These are phyloP conservation scores for Malus sieversii DNA, from an alignment of 306 rosid species.

Conservation along the genomic window DNA sequence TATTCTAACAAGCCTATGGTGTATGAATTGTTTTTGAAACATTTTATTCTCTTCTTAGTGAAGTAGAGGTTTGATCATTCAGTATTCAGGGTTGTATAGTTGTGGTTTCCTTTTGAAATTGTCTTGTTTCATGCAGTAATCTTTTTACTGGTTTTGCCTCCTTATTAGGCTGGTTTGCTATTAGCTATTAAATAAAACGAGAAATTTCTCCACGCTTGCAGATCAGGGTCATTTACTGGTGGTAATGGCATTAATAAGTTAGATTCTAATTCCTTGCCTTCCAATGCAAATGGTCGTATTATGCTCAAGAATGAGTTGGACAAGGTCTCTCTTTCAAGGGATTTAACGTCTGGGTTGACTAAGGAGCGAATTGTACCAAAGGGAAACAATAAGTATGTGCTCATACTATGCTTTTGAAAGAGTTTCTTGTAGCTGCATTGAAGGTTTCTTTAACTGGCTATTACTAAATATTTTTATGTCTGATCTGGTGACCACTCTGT, in stretches of 20 bases:
- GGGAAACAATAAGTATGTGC: constrained; percentile 60
- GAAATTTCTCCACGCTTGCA: constrained; percentile 27
- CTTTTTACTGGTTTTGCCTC: neutral
- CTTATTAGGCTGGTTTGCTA: neutral
- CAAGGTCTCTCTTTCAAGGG: constrained; percentile 47
- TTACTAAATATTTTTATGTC: neutral
- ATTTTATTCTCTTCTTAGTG: neutral
- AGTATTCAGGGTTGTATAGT: neutral
- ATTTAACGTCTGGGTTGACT: constrained; percentile 41
- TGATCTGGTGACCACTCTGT: neutral
- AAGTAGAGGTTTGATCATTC: neutral
- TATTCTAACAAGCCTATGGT: neutral
- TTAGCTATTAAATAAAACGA: constrained; percentile 1
- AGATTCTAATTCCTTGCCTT: constrained; percentile 44
- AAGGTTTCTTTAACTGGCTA: neutral
- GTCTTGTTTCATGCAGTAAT: neutral
- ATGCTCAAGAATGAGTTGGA: constrained; percentile 50
- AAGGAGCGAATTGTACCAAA: constrained; percentile 42
- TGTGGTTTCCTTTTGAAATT: neutral
- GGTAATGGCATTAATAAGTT: constrained; percentile 36
- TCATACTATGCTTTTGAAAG: constrained; percentile 6
- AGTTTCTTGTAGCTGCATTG: neutral
- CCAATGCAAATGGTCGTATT: constrained; percentile 36
- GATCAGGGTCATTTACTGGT: constrained; percentile 48
- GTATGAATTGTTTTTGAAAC: neutral